Base-by-base conservation (phyloP, 768 basidiomycete genomes). In the Boletellus sp. region DNA sequence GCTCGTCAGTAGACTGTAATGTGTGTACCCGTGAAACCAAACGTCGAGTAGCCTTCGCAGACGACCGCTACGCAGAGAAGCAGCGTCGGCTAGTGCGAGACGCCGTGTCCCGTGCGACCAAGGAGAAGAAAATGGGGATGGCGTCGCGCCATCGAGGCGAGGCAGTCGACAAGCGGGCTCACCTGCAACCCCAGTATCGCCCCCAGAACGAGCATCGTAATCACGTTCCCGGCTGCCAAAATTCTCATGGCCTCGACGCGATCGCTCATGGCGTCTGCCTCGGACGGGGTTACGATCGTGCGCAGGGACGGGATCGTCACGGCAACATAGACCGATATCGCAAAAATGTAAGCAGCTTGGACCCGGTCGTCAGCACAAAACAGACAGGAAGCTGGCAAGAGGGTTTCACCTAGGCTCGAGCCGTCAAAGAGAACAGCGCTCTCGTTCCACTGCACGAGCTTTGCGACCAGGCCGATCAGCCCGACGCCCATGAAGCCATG, bases 371-470 rank as follows among this genome's bases (percentile, higher is more conserved):
- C 36, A 67, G 57, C 26, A 46, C 22, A 17, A 22, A 10, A 31
- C 6, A 20, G 15, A 17, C 28, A 15, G 20, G 50, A 32, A 10
- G 6, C 19, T n/a, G 15, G 4, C 5, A 33, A 48, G 36, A n/a
- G 15, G 15, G 28, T 13, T 81, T 58, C 57, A 94, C 94, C 90
- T 51, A 95, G 69, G 57, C 83, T 84, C 20, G 86, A 84, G 19
- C 94, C 94, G 67, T 97, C 94, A 67, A 97, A 97, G 74, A 90
- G 94, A 72, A 94, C 78, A 8, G 94, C 94, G 57, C 88, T 91
- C 61, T 96, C 94, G 62, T 85, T 84, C 91, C 93, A 96, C 53
- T 75, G 79, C 67, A 88, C 77, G 50, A 96, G 74, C 68, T 96
- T 97, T 41, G 80, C 77, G 10, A 93, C 58, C 44, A 93, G 74